Base-by-base conservation (phyloP, 306 rosid genomes). In the Arachis stenosperma region DNA sequence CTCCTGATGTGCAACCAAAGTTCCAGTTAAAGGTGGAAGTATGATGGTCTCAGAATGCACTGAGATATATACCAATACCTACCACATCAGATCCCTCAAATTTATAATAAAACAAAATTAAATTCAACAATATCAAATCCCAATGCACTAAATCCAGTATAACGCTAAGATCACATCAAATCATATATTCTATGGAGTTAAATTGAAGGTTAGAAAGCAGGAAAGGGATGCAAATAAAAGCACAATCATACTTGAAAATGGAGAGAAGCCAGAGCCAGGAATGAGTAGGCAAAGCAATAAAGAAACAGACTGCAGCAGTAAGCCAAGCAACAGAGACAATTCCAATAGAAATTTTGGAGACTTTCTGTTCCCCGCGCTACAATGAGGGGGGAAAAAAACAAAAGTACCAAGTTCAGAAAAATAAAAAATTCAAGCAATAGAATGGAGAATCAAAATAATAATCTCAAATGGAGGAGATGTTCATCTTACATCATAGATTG, bases 191-290 rank as follows among this genome's bases (percentile, higher is more conserved):
- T 17, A 68, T 0, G 36, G 8, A 41, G 46, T 29, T 62, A 41
- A 69, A 7, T 54, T 61, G 61, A 79, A 57, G 9, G 2, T 74
- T 33, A 30, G 6, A 50, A 47, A 51, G 52, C 29, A 7, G 6
- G 39, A 51, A 74, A 69, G 50, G 6, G 36, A 54, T 14, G 6
- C 43, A 73, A 76, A 42, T 56, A 48, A 57, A 60, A 40, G 69
- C 40, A 62, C 11, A 61, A 53, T 56, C 84, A 72, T 83, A 94
- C 97, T 86, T 94, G 82, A 94, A 91, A 40, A 89, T 65, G 22
- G 81, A 58, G 70, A 94, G 75, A 8, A 94, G 89, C 98, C 97
- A 94, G 59, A 94, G 97, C 97, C 98, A 94, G 39, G 91, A 88
- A 86, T 91, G 88, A 76, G 8, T 72, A 9, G 96, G 81, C 72